Evolutionary conservation across 306 rosid species (phyloP).

Genomic region (barrel medic (Medicago truncatula)): DNA sequence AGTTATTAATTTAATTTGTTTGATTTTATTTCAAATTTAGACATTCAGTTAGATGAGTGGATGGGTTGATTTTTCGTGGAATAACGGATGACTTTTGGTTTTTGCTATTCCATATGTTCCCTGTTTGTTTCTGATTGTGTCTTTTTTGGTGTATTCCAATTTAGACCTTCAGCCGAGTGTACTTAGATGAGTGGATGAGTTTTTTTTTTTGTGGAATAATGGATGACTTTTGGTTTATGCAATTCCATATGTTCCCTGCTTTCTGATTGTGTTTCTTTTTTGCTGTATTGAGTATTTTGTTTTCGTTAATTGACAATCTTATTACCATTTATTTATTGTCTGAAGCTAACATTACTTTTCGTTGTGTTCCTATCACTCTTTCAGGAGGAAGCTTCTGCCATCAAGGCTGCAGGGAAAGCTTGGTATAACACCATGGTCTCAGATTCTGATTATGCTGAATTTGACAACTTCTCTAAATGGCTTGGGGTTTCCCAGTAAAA

Average conservation of each 20-base stretch:
- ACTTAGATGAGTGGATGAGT: no score
- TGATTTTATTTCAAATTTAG: neutral
- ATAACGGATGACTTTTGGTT: neutral
- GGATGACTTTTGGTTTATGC: neutral
- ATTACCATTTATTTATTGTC: neutral
- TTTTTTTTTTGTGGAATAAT: neutral
- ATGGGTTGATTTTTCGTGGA: neutral
- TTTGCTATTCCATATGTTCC: neutral
- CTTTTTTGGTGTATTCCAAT: neutral
- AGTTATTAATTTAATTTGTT: neutral
- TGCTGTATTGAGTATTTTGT: neutral
- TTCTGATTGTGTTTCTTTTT: neutral
- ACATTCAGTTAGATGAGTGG: no score
- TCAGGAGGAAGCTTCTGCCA: slow-evolving; percentile 73
- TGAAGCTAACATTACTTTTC: neutral
- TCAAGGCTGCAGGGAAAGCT: slow-evolving; percentile 79
- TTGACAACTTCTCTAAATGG: slow-evolving; percentile 84
- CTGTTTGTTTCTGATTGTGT: neutral
- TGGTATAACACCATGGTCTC: slow-evolving; percentile 89
- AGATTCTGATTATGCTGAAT: slow-evolving; percentile 80
- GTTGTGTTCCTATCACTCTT: neutral
- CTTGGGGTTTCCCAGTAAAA: slow-evolving; percentile 44
- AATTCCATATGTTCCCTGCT: neutral
- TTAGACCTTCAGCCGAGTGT: neutral
- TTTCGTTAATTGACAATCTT: neutral